Evolutionary conservation across 1,284 basidiomycete genomes (phyloP), one percentile per base, ranked within the genome.

Genomic region (Heterobasidion occidentale): DNA sequence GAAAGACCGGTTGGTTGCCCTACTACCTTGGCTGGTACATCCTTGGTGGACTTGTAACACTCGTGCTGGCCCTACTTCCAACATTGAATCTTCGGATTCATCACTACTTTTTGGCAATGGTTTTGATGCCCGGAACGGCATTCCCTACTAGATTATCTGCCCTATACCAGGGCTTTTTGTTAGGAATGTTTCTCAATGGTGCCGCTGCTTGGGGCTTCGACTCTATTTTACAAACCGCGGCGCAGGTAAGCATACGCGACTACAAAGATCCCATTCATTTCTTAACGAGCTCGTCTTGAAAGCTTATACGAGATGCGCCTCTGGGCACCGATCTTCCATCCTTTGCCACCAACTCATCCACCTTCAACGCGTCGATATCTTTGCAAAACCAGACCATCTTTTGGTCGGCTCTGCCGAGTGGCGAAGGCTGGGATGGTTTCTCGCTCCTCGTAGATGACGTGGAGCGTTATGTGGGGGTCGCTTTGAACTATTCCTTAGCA

Each of bases 401-500:
- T 2, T 94, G 92, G 92, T 73, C 74, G 46, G 62, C 70, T 0
- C 74, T 90, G n/a, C 69, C 77, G 0, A 67, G 74, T 9, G 62
- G 62, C 6, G 70, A 73, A 57, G 76, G 74, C n/a, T 93, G 86
- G 87, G 83, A 88, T 63, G 86, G 86, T 1, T 93, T 91, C 64
- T 74, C 83, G 0, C 76, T 95, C 42, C 76, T 95, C 9, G 79
- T 95, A 8, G 90, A 95, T 66, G 93, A 94, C 63, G 92, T 95
- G 0, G 80, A 92, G 65, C 77, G 87, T 57, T 92, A 87, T 65
- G 68, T 75, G 17, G 90, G 92, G 5, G 65, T 72, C 2, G 81
- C 77, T 6, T 74, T 88, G 51, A 88, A 86, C 61, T 90, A 79
- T 65, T 82, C 83, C 3, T 72, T 93, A n/a, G 76, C 76, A 14